These are phyloP conservation scores for Lyophyllum atratum DNA, from an alignment of 768 basidiomycete genomes.

Conservation along the genomic window DNA sequence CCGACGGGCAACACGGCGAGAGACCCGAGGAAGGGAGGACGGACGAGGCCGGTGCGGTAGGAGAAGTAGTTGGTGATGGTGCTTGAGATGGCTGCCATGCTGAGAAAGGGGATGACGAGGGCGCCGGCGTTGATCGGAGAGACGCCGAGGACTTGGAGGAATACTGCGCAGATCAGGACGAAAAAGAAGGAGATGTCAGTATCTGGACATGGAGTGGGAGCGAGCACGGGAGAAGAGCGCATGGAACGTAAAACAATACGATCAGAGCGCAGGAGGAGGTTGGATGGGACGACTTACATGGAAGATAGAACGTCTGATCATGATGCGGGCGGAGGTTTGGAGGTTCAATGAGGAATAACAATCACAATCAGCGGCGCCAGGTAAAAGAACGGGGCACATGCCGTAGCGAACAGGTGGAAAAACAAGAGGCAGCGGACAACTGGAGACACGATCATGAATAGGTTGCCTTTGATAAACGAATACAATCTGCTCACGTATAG, in stretches of 20 bases:
- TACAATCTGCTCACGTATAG: slow-evolving; percentile 16
- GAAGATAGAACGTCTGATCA: slow-evolving; percentile 25
- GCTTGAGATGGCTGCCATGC: slow-evolving; percentile 20
- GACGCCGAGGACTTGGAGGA: slow-evolving; percentile 24
- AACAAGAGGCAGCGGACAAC: slow-evolving; percentile 22
- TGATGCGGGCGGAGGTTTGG: neutral
- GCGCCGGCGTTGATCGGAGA: slow-evolving; percentile 20
- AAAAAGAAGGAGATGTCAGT: neutral
- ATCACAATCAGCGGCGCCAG: neutral
- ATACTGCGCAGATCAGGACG: slow-evolving; percentile 13
- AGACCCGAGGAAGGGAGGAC: slow-evolving; percentile 11
- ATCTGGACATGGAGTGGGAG: neutral
- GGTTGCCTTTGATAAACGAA: neutral
- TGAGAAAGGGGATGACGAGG: slow-evolving; percentile 24
- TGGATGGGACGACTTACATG: slow-evolving; percentile 6
- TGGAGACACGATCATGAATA: neutral
- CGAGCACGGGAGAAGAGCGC: no score
- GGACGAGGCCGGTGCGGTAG: slow-evolving; percentile 14
- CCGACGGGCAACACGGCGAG: slow-evolving; percentile 21
- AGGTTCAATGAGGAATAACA: neutral
- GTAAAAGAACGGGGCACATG: slow-evolving; percentile 7
- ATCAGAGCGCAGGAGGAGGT: slow-evolving; percentile 1
- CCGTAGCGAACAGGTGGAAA: slow-evolving; percentile 25
- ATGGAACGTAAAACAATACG: neutral
- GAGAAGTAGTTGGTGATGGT: slow-evolving; percentile 16